Evolutionary conservation across 139 green algal species (phyloP).

Genomic region (Closterium sp.): DNA sequence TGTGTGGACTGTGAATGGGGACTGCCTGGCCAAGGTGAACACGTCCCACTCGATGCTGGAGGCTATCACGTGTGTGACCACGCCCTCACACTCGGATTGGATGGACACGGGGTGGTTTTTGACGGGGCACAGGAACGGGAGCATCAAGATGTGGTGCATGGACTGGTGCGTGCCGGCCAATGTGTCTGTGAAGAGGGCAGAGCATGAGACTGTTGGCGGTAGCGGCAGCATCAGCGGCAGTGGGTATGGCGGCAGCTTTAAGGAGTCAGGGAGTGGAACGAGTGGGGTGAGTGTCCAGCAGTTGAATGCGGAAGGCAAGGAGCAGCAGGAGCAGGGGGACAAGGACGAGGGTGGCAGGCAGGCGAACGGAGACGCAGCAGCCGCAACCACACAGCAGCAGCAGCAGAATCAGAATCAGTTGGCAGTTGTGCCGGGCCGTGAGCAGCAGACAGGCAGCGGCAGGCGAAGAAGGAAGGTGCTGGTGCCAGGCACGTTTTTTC

Average conservation of each 20-base stretch:
- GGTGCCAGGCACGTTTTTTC: neutral
- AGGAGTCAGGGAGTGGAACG: neutral
- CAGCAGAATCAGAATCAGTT: neutral
- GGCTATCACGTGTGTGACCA: slow-evolving; percentile 27
- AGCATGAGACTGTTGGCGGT: neutral
- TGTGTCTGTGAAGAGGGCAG: neutral
- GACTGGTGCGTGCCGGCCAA: slow-evolving; percentile 5
- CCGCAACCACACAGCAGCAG: neutral
- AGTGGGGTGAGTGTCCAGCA: neutral
- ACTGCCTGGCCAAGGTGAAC: slow-evolving; percentile 34
- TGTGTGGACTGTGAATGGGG: slow-evolving; percentile 50
- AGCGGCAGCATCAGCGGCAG: neutral
- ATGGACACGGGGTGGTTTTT: slow-evolving; percentile 35
- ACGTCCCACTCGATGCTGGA: slow-evolving; percentile 9
- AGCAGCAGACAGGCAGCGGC: neutral
- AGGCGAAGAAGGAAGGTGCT: neutral
- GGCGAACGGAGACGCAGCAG: slow-evolving; percentile 1
- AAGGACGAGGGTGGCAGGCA: neutral
- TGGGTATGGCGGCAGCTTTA: neutral
- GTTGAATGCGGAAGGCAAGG: neutral
- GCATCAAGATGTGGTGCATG: slow-evolving; percentile 38
- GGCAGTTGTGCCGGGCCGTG: neutral
- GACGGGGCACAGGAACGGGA: slow-evolving; percentile 35
- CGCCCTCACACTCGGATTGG: slow-evolving; percentile 19
- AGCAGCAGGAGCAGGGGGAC: neutral